Evolutionary conservation across 768 basidiomycete genomes (phyloP).

Genomic region (Leucocoprinus birnbaumii): DNA sequence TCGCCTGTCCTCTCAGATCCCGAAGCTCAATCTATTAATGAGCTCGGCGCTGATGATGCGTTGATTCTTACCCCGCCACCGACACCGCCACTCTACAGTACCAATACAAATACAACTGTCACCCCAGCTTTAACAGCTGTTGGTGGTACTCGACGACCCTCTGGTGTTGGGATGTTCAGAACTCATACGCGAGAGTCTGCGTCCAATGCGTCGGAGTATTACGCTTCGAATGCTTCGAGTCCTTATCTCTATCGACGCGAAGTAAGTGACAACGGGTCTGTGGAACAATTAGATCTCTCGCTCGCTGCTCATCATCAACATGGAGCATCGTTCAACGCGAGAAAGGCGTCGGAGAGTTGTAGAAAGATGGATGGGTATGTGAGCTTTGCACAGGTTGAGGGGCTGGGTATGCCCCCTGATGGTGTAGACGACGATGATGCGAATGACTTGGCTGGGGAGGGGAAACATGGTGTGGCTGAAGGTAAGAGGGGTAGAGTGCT

Average conservation of each 20-base stretch:
- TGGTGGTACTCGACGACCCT: neutral
- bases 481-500: conserved; percentile 8
- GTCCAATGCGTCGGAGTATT: too few relatives aligned
- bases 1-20: conserved; percentile 10
- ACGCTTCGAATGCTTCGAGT: too few relatives aligned
- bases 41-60: conserved; percentile 10
- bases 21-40: neutral
- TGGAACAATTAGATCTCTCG: neutral
- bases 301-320: neutral
- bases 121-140: neutral
- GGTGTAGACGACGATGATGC: conserved; percentile 15
- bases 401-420: conserved; percentile 21
- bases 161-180: too few relatives aligned
- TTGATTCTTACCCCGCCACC: conserved; percentile 15
- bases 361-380: conserved; percentile 23
- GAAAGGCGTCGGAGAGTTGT: conserved; percentile 20
- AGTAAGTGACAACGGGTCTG: neutral
- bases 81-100: conserved; percentile 11
- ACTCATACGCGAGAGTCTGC: too few relatives aligned
- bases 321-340: conserved; percentile 17
- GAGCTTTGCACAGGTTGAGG: conserved; percentile 21
- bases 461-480: neutral
- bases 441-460: conserved; percentile 12
- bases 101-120: neutral
- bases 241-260: neutral